These are phyloP conservation scores for Nidula microcarpa DNA, from an alignment of 768 basidiomycete genomes.

Conservation along the genomic window DNA sequence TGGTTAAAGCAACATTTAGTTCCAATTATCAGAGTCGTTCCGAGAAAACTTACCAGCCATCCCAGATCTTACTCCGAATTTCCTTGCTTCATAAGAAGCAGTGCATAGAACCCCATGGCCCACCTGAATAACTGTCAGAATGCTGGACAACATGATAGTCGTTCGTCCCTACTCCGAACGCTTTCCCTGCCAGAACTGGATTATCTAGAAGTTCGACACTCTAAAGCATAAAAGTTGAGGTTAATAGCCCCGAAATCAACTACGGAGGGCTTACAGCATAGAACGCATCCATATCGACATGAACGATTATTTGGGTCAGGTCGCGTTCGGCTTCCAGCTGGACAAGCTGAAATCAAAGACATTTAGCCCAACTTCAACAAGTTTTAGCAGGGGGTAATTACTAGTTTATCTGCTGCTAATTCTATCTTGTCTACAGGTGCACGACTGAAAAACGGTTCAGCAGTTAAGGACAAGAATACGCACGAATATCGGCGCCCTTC, in stretches of 20 bases:
- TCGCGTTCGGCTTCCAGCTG: conserved; percentile 77
- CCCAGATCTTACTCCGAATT: conserved; percentile 87
- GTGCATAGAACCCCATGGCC: conserved; percentile 84
- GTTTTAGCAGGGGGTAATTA: conserved; percentile 27
- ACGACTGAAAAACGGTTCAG: conserved; percentile 3
- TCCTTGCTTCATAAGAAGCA: conserved; percentile 90
- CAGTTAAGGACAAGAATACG: conserved; percentile 13
- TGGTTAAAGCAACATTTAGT: conserved; percentile 18
- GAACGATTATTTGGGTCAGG: conserved; percentile 80
- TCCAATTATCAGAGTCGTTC: neutral
- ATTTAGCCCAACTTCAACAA: neutral
- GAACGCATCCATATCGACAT: conserved; percentile 97
- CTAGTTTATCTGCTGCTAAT: conserved; percentile 62
- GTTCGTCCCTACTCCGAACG: conserved; percentile 60
- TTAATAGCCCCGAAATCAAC: neutral
- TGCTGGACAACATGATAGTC: neutral
- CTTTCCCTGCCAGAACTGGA: conserved; percentile 62
- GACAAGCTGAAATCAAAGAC: conserved; percentile 39
- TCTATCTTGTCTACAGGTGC: conserved; percentile 52
- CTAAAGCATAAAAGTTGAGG: conserved; percentile 12
- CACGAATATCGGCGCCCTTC: conserved; percentile 55
- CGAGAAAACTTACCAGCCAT: conserved; percentile 70
- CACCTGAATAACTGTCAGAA: conserved; percentile 41
- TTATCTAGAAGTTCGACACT: conserved; percentile 72
- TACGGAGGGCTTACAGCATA: conserved; percentile 46